Evolutionary conservation across 169 alveolate species (phyloP), one percentile per base, ranked within the genome.

Genomic region (Babesia ovis): DNA sequence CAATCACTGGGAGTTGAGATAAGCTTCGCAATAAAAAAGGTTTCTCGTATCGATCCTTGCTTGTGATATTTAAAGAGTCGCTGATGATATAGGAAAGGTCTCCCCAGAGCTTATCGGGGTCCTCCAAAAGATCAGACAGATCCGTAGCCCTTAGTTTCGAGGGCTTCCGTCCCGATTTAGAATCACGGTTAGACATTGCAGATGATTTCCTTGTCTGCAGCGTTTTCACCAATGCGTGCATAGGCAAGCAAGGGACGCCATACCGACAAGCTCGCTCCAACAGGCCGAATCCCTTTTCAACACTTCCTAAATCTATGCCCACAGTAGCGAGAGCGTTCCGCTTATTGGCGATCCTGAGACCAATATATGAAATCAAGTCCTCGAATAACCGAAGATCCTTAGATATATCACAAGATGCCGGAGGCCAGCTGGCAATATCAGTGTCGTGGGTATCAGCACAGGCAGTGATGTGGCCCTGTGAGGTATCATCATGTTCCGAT

Each of bases 241-340:
- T 20, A 1, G 74, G 74, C 34, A 64, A 4, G 39, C 0, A 46
- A 23, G 74, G 46, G 6, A 31, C 61, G 5, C 74, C 74, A 1
- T 46, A 25, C 23, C 23, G 50, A 3, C 50, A 1, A 22, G 51
- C 53, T 5, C 74, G 43, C 2, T 11, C n/a, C 48, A 64, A 11
- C 11, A 64, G 34, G n/a, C 25, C 32, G 39, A 32, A 46, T n/a
- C 61, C 61, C 37, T 29, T 64, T 54, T 37, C 20, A 3, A 20
- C 12, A 35, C 32, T n/a, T 5, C 60, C 51, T n/a, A 50, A 9
- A 29, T 45, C 50, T 25, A 32, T 32, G 0, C 55, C 59, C 20
- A 64, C 22, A 1, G 55, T 14, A 3, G 45, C 74, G 50, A 64
- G 4, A 3, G 74, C 74, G 61, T 64, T 64, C n/a, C 74, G 74